Base-by-base conservation (phyloP, 441 rosid species). In the Erodium chrysanthum region DNA sequence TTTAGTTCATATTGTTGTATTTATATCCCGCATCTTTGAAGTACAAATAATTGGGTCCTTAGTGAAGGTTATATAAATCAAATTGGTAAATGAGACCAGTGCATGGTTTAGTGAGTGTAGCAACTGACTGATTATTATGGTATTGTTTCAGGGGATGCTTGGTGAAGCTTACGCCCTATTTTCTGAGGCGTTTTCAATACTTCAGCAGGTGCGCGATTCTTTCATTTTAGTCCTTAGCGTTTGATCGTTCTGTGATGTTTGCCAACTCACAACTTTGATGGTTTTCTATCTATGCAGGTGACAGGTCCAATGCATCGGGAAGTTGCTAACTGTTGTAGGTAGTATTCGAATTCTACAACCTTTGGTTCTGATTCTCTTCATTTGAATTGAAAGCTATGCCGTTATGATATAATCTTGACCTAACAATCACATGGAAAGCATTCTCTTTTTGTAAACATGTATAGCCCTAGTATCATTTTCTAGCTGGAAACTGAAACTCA, bases 281-380 rank as follows among this genome's bases (percentile, higher is more conserved):
- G 65, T 20, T 73, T 9, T 12, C 46, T 33, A 66, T 68, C 67
- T 66, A 78, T 84, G 70, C 81, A 96, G 99, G 98, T 96, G 69
- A 90, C 99, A 62, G 99, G 98, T 81, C 99, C 99, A 65, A 88
- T 96, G 98, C 98, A 96, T 76, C 88, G 96, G 50, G 99, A 92
- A 80, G 98, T 91, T 79, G 97, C 99, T 61, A 89, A 91, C 83
- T 96, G 99, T 74, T 96, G 98, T 74, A 77, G 99, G 99, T 96
- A 81, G 25, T 66, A 37, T 33, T 78, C 67, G 7, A 1, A 7
- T n/a, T 46, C 1, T 46, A 37, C 42, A 46, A 12, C 54, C 54
- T 46, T 46, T 46, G 54, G 18, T 46, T 46, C 54, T n/a, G n/a
- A 14, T 44, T 46, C 54, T 46, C 18, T 46, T 14, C n/a, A 46